These are phyloP conservation scores for Macrolepiota fuliginosa DNA, from an alignment of 768 basidiomycete species.

Conservation along the genomic window DNA sequence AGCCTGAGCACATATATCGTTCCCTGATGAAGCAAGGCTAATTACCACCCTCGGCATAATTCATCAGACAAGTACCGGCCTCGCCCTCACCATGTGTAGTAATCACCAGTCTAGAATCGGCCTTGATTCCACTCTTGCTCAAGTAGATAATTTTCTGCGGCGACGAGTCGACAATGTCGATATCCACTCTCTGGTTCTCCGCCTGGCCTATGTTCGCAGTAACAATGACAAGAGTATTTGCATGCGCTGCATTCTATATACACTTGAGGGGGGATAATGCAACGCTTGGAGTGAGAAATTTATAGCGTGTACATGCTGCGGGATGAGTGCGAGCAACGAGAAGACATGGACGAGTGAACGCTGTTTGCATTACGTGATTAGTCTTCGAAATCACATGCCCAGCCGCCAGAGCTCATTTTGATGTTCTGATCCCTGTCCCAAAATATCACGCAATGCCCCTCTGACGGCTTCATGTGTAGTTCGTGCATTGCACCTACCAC, in stretches of 20 bases:
- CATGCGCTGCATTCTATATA: constrained; percentile 92
- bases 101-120: constrained; percentile 89
- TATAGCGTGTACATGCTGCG: too few species aligned
- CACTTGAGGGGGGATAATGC: constrained; percentile 80
- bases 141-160: constrained; percentile 86
- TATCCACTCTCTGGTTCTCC: constrained; percentile 78
- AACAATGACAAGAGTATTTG: constrained; percentile 88
- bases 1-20: background rate
- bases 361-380: too few species aligned
- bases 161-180: constrained; percentile 91
- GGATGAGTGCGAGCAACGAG: too few species aligned
- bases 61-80: constrained; percentile 93
- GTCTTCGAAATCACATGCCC: too few species aligned
- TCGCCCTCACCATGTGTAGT: constrained; percentile 94
- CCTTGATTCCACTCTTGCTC: constrained; percentile 83
- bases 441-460: too few species aligned
- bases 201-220: constrained; percentile 89
- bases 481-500: too few species aligned
- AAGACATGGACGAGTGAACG: too few species aligned
- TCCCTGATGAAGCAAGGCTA: constrained; percentile 15
- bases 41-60: constrained; percentile 72
- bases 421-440: too few species aligned
- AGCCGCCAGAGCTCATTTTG: too few species aligned
- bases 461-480: too few species aligned
- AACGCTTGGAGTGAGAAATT: constrained; percentile 66